Conservation (phyloP, 2,329 filamentous ascomycete genomes). For the Nemania sp. region DNA sequence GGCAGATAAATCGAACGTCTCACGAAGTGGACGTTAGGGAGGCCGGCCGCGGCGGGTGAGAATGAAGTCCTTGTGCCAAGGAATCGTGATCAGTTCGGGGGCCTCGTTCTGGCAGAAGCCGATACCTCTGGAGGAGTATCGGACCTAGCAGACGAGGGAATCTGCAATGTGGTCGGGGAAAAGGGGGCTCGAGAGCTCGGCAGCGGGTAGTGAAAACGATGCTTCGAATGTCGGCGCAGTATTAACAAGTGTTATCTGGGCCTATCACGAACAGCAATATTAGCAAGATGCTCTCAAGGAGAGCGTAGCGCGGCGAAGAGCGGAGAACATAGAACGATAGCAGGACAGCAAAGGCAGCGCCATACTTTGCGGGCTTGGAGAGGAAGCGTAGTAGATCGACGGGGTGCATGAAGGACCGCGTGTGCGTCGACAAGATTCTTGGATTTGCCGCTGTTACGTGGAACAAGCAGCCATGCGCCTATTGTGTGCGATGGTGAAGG, state of each 20-base stretch:
- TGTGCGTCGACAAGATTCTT: slow-evolving; percentile 28
- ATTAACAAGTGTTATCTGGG: slow-evolving; percentile 61
- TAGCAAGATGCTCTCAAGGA: background rate
- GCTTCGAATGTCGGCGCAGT: slow-evolving; percentile 23
- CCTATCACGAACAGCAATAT: slow-evolving; percentile 41
- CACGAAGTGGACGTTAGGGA: slow-evolving; percentile 81
- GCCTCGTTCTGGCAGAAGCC: slow-evolving; percentile 73
- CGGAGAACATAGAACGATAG: slow-evolving; percentile 9
- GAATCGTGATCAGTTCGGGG: slow-evolving; percentile 76
- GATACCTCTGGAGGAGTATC: slow-evolving; percentile 83
- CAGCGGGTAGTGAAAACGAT: slow-evolving; percentile 1
- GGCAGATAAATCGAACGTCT: slow-evolving; percentile 58
- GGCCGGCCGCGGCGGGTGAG: slow-evolving; percentile 82
- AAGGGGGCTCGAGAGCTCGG: slow-evolving; percentile 8
- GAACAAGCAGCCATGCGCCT: slow-evolving; percentile 20
- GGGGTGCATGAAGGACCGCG: slow-evolving; percentile 78
- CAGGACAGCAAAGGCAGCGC: slow-evolving; percentile 4
- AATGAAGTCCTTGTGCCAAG: slow-evolving; percentile 78
- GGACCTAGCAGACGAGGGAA: slow-evolving; percentile 78
- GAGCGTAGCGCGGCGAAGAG: background rate
- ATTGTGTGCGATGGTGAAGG: background rate
- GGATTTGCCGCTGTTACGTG: slow-evolving; percentile 29
- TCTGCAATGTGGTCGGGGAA: slow-evolving; percentile 49
- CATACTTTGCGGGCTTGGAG: slow-evolving; percentile 91
- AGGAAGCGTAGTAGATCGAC: slow-evolving; percentile 90